Percentiles rank a stretch among this genome's conserved stretches.
phyloP scores from a whole-genome alignment of 1,284 basidiomycete genomes.

The Violaceomyces palustris region DNA sequence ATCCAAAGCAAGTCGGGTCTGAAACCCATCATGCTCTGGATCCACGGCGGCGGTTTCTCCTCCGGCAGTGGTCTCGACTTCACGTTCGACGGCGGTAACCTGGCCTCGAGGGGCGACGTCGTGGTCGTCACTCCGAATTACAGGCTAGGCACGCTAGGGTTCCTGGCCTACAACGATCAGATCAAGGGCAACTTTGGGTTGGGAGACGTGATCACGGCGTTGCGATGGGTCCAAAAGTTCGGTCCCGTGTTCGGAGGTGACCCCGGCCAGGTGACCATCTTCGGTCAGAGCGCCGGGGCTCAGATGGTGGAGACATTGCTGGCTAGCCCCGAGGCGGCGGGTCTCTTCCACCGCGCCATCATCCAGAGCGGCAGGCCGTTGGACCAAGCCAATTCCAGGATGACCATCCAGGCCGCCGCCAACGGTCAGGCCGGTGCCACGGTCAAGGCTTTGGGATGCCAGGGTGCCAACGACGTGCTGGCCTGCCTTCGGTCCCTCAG shows the following conservation, averaged over 20 bases:
- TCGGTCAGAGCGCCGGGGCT: slow-evolving; percentile 82
- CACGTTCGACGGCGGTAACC: slow-evolving; percentile 56
- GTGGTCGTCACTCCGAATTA: slow-evolving; percentile 62
- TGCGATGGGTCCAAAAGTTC: slow-evolving; percentile 60
- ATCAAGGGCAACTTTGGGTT: slow-evolving; percentile 41
- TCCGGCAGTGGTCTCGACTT: slow-evolving; percentile 54
- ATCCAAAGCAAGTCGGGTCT: slow-evolving; percentile 18
- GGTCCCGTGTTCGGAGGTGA: slow-evolving; percentile 65
- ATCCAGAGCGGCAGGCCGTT: slow-evolving; percentile 14
- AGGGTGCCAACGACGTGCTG: slow-evolving; percentile 14
- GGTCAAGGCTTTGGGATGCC: slow-evolving; percentile 16
- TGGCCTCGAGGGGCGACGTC: slow-evolving; percentile 56
- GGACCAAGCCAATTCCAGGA: slow-evolving; percentile 11
- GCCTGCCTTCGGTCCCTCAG: slow-evolving; percentile 22
- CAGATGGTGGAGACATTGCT: slow-evolving; percentile 23
- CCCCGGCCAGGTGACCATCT: slow-evolving; percentile 65
- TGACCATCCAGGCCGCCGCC: slow-evolving; percentile 7
- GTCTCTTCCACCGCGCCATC: slow-evolving; percentile 23
- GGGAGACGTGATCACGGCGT: slow-evolving; percentile 38
- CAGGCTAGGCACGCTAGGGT: slow-evolving; percentile 49
- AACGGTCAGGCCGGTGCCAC: slow-evolving; percentile 3
- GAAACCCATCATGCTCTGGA: slow-evolving; percentile 61
- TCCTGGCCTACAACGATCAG: slow-evolving; percentile 24
- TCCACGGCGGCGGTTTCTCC: slow-evolving; percentile 54
- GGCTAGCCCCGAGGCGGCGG: slow-evolving; percentile 13